Evolutionary conservation across 2,329 filamentous ascomycete species (phyloP).

Genomic region (Alternaria viburni): DNA sequence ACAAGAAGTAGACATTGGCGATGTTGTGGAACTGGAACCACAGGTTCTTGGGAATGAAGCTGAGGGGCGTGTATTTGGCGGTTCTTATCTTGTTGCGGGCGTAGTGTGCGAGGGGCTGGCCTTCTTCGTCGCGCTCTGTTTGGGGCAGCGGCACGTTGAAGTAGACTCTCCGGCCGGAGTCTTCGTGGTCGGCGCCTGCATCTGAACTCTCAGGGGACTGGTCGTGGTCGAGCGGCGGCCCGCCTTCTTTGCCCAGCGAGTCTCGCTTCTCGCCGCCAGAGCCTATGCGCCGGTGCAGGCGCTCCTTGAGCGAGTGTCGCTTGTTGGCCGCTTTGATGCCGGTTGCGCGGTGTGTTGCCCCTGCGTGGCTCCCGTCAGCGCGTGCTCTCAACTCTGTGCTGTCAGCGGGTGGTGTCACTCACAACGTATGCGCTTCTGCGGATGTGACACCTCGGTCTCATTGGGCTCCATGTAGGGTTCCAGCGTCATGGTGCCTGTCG

Average conservation of each 20-base stretch:
- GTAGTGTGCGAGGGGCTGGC: constrained; percentile 72
- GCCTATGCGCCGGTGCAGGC: constrained; percentile 67
- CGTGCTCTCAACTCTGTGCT: neutral
- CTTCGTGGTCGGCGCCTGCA: constrained; percentile 48
- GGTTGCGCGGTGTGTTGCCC: constrained; percentile 90
- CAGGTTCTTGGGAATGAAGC: constrained; percentile 94
- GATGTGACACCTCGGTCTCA: constrained; percentile 62
- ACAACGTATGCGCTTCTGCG: constrained; percentile 80
- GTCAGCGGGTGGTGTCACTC: constrained; percentile 7
- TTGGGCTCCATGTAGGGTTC: constrained; percentile 35
- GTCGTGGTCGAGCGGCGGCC: constrained; percentile 56
- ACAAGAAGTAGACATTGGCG: constrained; percentile 97
- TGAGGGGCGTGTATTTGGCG: constrained; percentile 94
- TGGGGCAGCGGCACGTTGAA: constrained; percentile 85
- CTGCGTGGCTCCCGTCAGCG: constrained; percentile 11
- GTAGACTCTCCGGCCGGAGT: constrained; percentile 67
- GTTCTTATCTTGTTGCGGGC: constrained; percentile 96
- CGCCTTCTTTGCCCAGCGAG: constrained; percentile 48
- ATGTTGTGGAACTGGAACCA: constrained; percentile 99
- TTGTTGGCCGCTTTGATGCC: constrained; percentile 78
- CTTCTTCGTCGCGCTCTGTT: constrained; percentile 79
- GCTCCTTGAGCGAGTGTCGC: constrained; percentile 80
- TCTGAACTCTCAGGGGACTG: constrained; percentile 51
- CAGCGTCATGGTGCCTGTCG: constrained; percentile 22
- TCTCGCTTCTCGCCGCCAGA: constrained; percentile 69